Percentiles rank a stretch among this genome's conserved stretches.
These are phyloP conservation scores for Cruciata laevipes DNA, from an alignment of 257 asterid species.

Conservation along the genomic window DNA sequence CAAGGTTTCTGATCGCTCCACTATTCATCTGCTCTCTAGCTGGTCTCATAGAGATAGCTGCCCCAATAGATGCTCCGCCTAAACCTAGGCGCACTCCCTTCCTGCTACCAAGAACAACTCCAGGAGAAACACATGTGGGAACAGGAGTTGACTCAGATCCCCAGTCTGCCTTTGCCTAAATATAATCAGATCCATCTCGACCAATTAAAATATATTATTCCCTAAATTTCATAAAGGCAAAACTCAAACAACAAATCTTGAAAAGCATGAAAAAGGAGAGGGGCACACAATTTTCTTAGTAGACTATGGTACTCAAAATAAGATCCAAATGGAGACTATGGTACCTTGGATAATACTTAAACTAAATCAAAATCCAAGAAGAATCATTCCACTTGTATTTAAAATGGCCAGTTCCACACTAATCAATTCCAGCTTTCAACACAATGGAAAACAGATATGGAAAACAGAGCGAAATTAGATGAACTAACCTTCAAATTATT, in stretches of 20 bases:
- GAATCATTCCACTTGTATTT: not conserved
- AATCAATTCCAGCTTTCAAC: not conserved
- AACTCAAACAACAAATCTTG: not conserved
- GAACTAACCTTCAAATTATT: conserved; percentile 8
- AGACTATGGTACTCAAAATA: conserved; percentile 32
- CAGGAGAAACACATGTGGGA: conserved; percentile 71
- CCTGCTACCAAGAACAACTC: conserved; percentile 72
- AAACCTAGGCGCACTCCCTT: conserved; percentile 61
- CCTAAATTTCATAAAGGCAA: conserved; percentile 40
- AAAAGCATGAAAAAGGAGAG: not conserved
- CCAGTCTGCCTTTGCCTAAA: conserved; percentile 96
- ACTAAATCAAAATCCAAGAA: not conserved
- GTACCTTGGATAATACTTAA: not conserved
- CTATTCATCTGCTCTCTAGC: conserved; percentile 46
- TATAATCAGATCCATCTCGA: conserved; percentile 49
- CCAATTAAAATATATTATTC: conserved; percentile 69
- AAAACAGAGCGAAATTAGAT: not conserved
- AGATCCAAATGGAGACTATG: conserved; percentile 1
- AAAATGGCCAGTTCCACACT: not conserved
- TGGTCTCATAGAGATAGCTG: conserved; percentile 42
- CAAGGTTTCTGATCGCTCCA: conserved; percentile 60
- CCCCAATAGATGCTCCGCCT: conserved; percentile 79
- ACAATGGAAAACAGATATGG: not conserved
- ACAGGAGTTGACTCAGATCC: conserved; percentile 64
- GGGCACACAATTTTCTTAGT: too few relatives aligned